These are phyloP conservation scores for Aspergillus ellipticus DNA, from an alignment of 495 filamentous ascomycete species.

Conservation along the genomic window DNA sequence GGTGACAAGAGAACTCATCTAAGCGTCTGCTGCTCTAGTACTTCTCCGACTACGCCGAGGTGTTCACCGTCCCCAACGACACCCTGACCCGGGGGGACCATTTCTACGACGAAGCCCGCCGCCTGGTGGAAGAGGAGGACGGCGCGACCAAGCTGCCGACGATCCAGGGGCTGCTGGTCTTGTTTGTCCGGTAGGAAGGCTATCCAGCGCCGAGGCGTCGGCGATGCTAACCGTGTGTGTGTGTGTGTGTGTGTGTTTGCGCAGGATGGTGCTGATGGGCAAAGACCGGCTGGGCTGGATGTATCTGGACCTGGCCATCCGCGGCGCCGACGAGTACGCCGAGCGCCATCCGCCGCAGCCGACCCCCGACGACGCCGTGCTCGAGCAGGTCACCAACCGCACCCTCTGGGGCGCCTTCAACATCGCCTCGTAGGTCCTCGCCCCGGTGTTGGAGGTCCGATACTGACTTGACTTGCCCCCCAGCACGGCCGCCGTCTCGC, in stretches of 20 bases:
- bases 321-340: constrained; percentile 21
- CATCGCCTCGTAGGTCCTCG: constrained; percentile 28
- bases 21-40: constrained; percentile 13
- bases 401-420: constrained; percentile 34
- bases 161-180: constrained; percentile 19
- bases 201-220: neutral
- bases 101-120: constrained; percentile 26
- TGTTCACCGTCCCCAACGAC: constrained; percentile 19
- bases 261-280: constrained; percentile 22
- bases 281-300: constrained; percentile 31
- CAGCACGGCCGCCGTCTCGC: constrained; percentile 22
- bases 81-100: constrained; percentile 18
- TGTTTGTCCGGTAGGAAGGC: constrained; percentile 17
- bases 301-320: constrained; percentile 23
- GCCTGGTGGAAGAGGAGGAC: constrained; percentile 19
- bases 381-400: constrained; percentile 18
- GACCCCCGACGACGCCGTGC: neutral
- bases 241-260: no score
- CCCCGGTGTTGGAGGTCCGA: no score
- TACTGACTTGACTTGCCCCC: neutral
- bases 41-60: constrained; percentile 26
- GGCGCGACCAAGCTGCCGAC: constrained; percentile 14
- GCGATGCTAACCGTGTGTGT: neutral
- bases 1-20: no score
- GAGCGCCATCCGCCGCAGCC: constrained; percentile 13